Evolutionary conservation across 1,284 basidiomycete genomes (phyloP), one percentile per base, ranked within the genome.

Genomic region (Cutaneotrichosporon sp.): DNA sequence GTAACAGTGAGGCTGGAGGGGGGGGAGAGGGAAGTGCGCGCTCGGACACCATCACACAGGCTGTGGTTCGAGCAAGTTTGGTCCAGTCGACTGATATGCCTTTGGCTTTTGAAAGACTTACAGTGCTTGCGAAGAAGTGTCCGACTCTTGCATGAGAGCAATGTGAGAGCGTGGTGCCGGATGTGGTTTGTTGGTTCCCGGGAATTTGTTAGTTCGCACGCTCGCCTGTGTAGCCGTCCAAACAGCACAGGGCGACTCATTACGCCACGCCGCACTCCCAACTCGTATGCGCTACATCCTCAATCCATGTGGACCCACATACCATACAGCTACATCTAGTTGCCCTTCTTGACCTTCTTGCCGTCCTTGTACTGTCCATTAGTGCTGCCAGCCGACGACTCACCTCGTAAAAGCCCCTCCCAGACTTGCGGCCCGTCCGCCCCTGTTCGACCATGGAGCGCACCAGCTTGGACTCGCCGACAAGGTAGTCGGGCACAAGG

Each of bases 381-480:
- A 55, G 52, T 1, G 7, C 31, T 11, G 32, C 32, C 21, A 40
- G 21, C 10, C 13, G 40, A 6, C 55, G 9, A 26, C 55, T 56
- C 34, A 80, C 79, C 61, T 67, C 71, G 62, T 80, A 80, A 68
- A 80, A 81, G 21, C 80, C 80, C 57, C 73, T 68, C 7, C 84
- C 84, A 49, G 76, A 81, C 81, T 86, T 86, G 65, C 84, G 76
- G 21, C 85, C 85, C 38, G 83, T 74, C 68, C 82, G 82, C 46
- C 84, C 84, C 70, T 84, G 80, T 65, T 80, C 76, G 58, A 86
- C 83, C 63, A 85, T 75, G 66, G 83, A 72, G 52, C 83, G 82
- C 62, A 86, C 72, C 62, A 82, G 64, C 49, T 73, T 71, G 40
- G 82, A 83, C 46, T 81, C 78, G 58, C 76, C 69, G 22, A 85